Percentiles rank a stretch among this genome's conserved stretches.
phyloP scores from a whole-genome alignment of 139 green algal genomes.

The Yamagishiella unicocca region DNA sequence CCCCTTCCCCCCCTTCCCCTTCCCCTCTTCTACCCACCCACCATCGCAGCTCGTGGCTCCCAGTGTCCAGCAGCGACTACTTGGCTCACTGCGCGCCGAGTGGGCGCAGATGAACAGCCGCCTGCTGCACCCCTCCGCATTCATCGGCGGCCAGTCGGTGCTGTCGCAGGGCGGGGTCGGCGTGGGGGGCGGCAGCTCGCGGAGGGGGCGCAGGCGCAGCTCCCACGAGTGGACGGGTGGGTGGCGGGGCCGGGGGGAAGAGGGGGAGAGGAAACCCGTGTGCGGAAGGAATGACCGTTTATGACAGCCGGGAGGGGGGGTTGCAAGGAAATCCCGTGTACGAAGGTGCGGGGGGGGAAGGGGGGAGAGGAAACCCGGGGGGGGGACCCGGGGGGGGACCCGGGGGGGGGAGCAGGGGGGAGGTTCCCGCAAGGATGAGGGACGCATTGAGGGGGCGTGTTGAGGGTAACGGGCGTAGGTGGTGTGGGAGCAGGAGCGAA shows the following conservation, averaged over 20 bases:
- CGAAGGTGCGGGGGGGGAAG: too few species aligned
- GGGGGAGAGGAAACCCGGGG: too few species aligned
- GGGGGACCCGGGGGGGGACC: too few species aligned
- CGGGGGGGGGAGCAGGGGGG: too few species aligned
- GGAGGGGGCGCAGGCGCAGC: neutral
- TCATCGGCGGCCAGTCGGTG: constrained; percentile 5
- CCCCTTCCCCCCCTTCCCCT: neutral
- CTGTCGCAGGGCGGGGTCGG: neutral
- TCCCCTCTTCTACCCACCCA: neutral
- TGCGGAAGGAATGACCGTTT: too few species aligned
- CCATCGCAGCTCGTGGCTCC: constrained; percentile 5
- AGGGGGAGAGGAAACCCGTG: neutral
- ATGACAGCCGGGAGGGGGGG: too few species aligned
- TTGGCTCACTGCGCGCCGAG: neutral
- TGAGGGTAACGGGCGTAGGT: too few species aligned
- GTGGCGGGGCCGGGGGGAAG: neutral
- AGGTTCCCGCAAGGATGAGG: too few species aligned
- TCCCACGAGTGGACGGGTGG: constrained; percentile 10
- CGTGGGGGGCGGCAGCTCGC: neutral
- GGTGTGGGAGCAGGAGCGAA: too few species aligned
- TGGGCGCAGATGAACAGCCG: constrained; percentile 10
- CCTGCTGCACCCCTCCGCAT: constrained; percentile 5
- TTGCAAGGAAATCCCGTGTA: too few species aligned
- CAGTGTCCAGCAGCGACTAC: constrained; percentile 8
- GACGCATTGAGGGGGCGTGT: too few species aligned